Evolutionary conservation across 495 filamentous ascomycete genomes (phyloP), one percentile per base, ranked within the genome.

Genomic region (Corynascus novoguineensis): DNA sequence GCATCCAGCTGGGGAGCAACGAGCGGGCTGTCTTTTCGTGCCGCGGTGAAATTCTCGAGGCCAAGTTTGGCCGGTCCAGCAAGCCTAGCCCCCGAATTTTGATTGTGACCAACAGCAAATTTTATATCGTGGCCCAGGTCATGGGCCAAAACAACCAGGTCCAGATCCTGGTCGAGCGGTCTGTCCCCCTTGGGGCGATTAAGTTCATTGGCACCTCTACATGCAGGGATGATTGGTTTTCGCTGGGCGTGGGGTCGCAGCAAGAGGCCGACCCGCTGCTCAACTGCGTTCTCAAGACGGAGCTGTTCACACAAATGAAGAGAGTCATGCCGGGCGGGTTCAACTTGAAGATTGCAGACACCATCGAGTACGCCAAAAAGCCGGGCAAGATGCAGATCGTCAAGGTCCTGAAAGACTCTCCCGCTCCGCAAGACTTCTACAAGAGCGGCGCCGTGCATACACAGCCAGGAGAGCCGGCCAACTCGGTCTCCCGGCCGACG

Each of bases 321-420:
- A 80, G 77, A 40, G 82, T 78, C 35, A 84, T 90, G 69, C 88
- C 86, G 0, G 92, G 87, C 11, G 82, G 86, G 9, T 77, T 93
- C 64, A 88, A 87, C 66, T 68, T 98, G 54, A 89, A 87, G 75
- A 88, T 98, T 56, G 82, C 75, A 15, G 84, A 92, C 29, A 80
- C 80, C 1, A 92, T 99, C 66, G 90, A 97, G 67, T 99, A 93
- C 71, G 90, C 92, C 65, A 99, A 97, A 81, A 99, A 99, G 75
- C 95, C 95, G 4, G 90, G 90, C 32, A 99, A 99, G 76, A 79
- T 88, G 64, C 84, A 89, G 41, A 63, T 80, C 3, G 85, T 99
- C 60, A 97, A 97, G 77, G 87, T 85, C 2, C 65, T 96, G 57
- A 96, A 95, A 71, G 95, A 99, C 66, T 74, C 79, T 2, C 82